Evolutionary conservation across 495 filamentous ascomycete genomes (phyloP).

Genomic region (Xylaria nigripes): DNA sequence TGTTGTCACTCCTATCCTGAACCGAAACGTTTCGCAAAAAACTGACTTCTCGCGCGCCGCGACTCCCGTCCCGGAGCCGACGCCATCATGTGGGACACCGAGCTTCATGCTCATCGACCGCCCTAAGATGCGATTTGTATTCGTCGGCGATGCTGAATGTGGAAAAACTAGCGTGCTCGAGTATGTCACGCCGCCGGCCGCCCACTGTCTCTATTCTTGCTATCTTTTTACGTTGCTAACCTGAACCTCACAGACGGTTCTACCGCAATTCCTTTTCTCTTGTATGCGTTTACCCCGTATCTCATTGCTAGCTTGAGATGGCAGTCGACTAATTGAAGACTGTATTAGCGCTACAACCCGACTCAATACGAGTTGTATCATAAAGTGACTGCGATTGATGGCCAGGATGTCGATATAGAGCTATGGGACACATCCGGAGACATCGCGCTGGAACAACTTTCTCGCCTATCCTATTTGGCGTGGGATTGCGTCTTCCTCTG

Average conservation of each 20-base stretch:
- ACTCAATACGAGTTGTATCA: conserved; percentile 19
- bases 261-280: conserved; percentile 13
- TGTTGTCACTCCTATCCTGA: neutral
- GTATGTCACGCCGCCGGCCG: conserved; percentile 7
- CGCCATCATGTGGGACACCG: conserved; percentile 5
- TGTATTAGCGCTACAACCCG: conserved; percentile 7
- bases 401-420: conserved; percentile 17
- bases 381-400: conserved; percentile 15
- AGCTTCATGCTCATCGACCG: conserved; percentile 8
- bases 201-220: neutral
- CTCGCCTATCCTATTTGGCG: conserved; percentile 19
- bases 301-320: neutral
- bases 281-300: conserved; percentile 3
- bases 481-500: conserved; percentile 29
- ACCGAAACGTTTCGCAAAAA: neutral
- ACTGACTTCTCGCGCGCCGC: neutral
- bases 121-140: conserved; percentile 22
- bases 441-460: conserved; percentile 15
- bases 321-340: neutral
- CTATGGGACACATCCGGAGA: conserved; percentile 27
- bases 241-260: conserved; percentile 13
- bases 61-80: conserved; percentile 5
- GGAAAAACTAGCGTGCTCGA: conserved; percentile 22
- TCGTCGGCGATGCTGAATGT: conserved; percentile 21
- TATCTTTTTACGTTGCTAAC: neutral